Base-by-base conservation (phyloP, 2,329 filamentous ascomycete species). In the Biscogniauxia mediterranea region DNA sequence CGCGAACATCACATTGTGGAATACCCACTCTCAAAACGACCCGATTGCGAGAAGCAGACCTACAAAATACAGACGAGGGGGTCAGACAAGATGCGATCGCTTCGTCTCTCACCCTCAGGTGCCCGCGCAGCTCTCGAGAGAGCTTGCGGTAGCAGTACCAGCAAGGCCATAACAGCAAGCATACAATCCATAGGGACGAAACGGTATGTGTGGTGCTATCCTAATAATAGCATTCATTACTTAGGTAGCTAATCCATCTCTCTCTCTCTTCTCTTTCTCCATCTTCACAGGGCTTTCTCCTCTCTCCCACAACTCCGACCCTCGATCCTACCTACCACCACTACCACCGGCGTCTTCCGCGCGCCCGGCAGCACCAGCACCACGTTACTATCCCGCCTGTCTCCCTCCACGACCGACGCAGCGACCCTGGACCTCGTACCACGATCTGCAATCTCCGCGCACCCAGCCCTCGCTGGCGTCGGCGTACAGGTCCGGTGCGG, bases 401-500 rank as follows among this genome's bases (percentile, higher is more conserved):
- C 70, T 28, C 53, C 66, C 4, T 57, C 64, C 20, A 57, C 66
- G 0, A 59, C 62, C 28, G 28, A 32, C 7, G 28, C 28, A 32
- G 28, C 28, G 26, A 66, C 73, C 17, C 71, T 75, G 26, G 83
- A 86, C 64, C 61, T 85, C 20, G 77, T 85, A 11, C 75, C 80
- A 23, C 72, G 70, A 57, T 68, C 75, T 13, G 72, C 81, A 62
- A 78, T 87, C 65, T 81, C 83, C 13, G 71, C 80, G 26, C 80
- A 85, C 71, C 84, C 84, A 28, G 80, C 81, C 8, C 74, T 86
- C n/a, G 73, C 71, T 5, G 79, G 75, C 54, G 65, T 63, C 49
- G 73, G 74, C 52, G 71, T 70, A 62, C 84, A 86, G 75, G 76
- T 86, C 65, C 82, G 85, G 59, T 87, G 81, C 76, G 85, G 83